A percentile compares a stretch with the other conserved stretches of the same genome.
Conservation (phyloP, 2,329 filamentous ascomycete genomes). For the Fusarium sp. region DNA sequence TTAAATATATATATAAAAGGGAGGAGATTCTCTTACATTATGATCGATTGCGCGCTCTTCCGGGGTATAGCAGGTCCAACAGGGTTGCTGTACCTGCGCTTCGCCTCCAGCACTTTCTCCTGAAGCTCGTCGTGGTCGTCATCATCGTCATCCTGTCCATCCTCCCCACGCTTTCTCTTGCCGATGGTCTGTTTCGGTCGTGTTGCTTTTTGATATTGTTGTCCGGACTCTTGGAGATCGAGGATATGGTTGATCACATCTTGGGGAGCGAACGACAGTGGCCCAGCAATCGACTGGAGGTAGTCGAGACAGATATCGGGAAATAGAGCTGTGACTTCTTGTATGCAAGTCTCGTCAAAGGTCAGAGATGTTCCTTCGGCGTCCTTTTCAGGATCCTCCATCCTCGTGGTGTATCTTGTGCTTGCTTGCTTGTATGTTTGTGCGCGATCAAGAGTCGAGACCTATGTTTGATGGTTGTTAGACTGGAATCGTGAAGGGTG, state of each 20-base stretch:
- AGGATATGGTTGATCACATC: conserved; percentile 53
- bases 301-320: conserved; percentile 58
- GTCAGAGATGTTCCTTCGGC: neutral
- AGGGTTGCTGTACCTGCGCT: conserved; percentile 20
- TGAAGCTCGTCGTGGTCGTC: neutral
- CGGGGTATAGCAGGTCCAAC: neutral
- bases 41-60: neutral
- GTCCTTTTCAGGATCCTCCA: conserved; percentile 6
- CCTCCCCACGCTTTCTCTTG: conserved; percentile 57
- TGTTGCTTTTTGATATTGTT: conserved; percentile 50
- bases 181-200: conserved; percentile 28
- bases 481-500: neutral
- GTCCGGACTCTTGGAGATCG: conserved; percentile 53
- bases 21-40: conserved; percentile 18
- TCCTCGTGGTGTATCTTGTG: neutral
- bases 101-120: conserved; percentile 24
- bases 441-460: neutral
- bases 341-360: conserved; percentile 22
- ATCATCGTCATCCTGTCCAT: conserved; percentile 30
- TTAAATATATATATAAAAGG: neutral
- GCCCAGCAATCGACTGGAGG: conserved; percentile 45
- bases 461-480: conserved; percentile 7
- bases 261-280: conserved; percentile 46
- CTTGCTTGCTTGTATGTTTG: neutral
- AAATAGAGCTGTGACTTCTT: conserved; percentile 49